Evolutionary conservation across 2,329 filamentous ascomycete species (phyloP).

Genomic region (Phialocephala subalpina): DNA sequence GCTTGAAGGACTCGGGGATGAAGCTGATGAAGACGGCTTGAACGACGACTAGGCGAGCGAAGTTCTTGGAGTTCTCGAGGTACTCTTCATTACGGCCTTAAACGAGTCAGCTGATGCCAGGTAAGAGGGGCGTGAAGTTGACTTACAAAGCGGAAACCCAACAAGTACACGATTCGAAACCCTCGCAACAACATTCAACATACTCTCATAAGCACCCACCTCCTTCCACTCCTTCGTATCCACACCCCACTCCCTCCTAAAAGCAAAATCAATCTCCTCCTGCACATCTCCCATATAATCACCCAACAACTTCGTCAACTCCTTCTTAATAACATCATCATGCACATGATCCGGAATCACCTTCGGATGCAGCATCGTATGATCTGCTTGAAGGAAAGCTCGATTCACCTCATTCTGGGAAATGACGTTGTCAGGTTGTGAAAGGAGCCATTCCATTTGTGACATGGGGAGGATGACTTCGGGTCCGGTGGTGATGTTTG

Average conservation of each 20-base stretch:
- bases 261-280: slow-evolving; percentile 37
- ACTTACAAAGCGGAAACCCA: slow-evolving; percentile 42
- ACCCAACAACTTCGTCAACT: slow-evolving; percentile 45
- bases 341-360: slow-evolving; percentile 45
- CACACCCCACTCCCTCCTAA: slow-evolving; percentile 37
- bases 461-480: slow-evolving; percentile 53
- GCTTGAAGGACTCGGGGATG: slow-evolving; percentile 44
- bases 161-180: slow-evolving; percentile 44
- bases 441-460: slow-evolving; percentile 49
- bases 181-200: slow-evolving; percentile 39
- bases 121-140: no score
- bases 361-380: slow-evolving; percentile 42
- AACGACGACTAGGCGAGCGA: slow-evolving; percentile 45
- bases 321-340: slow-evolving; percentile 44
- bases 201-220: slow-evolving; percentile 36
- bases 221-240: slow-evolving; percentile 39
- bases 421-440: slow-evolving; percentile 50
- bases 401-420: slow-evolving; percentile 47
- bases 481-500: slow-evolving; percentile 49
- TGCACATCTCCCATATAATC: slow-evolving; percentile 38
- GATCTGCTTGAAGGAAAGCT: slow-evolving; percentile 48
- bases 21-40: slow-evolving; percentile 45
- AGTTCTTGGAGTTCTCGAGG: slow-evolving; percentile 40
- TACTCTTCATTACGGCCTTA: slow-evolving; percentile 46
- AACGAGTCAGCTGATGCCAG: slow-evolving; percentile 6